These are phyloP conservation scores for Gossypium australe DNA, from an alignment of 345 rosid genomes.

Conservation along the genomic window DNA sequence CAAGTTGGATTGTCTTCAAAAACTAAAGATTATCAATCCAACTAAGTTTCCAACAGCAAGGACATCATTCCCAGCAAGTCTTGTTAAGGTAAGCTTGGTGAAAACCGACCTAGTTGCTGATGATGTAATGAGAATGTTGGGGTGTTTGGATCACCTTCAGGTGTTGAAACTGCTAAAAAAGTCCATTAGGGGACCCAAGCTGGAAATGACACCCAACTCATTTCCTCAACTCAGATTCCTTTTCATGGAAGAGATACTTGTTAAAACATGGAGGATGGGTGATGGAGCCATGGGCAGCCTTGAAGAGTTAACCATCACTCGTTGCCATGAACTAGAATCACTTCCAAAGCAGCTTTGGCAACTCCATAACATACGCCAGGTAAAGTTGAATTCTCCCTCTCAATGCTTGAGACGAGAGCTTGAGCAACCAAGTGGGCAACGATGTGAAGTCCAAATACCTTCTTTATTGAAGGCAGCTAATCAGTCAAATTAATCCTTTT, in stretches of 20 bases:
- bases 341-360: not conserved
- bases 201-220: not conserved
- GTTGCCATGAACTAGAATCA: not conserved
- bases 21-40: not conserved
- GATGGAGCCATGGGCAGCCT: not conserved
- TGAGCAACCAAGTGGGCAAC: not conserved
- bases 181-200: not conserved
- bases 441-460: not conserved
- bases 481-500: no score
- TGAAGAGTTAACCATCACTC: not conserved
- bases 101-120: not conserved
- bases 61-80: not conserved
- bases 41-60: not conserved
- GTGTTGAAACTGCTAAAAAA: not conserved
- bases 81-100: not conserved
- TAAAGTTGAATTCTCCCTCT: not conserved
- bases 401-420: not conserved
- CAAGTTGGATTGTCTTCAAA: not conserved
- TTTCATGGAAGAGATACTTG: not conserved
- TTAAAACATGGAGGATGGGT: not conserved
- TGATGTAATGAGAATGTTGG: not conserved
- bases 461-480: not conserved
- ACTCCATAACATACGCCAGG: not conserved
- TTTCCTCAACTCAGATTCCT: not conserved
- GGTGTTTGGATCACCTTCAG: not conserved